Evolutionary conservation across 306 rosid genomes (phyloP).

Genomic region (Casuarina glauca): DNA sequence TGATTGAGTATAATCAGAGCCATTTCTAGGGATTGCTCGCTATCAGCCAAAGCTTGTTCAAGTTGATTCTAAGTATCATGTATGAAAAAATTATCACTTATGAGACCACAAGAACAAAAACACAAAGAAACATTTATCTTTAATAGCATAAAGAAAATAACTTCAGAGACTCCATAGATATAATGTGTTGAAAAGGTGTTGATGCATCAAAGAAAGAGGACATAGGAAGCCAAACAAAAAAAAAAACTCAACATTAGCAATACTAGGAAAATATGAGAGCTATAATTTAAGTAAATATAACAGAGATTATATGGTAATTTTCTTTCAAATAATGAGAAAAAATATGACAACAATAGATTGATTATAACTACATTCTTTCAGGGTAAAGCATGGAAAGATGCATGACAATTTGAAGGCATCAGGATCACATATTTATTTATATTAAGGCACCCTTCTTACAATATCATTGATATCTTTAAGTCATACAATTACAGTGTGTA

Average conservation of each 20-base stretch:
- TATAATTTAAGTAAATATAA: neutral
- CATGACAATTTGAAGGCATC: neutral
- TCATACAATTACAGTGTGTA: neutral
- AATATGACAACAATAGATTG: neutral
- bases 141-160: slow-evolving; percentile 3
- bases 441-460: neutral
- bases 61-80: slow-evolving; percentile 64
- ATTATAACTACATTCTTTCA: neutral
- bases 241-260: neutral
- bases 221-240: neutral
- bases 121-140: neutral
- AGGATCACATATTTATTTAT: neutral
- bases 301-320: neutral
- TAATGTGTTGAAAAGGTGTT: too few relatives aligned
- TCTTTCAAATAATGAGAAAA: neutral
- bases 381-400: neutral
- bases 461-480: neutral
- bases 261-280: neutral
- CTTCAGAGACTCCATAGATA: slow-evolving; percentile 23
- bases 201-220: neutral
- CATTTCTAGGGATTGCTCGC: slow-evolving; percentile 73
- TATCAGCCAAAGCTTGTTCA: slow-evolving; percentile 58
- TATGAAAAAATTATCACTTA: slow-evolving; percentile 39
- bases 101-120: slow-evolving; percentile 3
- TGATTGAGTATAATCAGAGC: slow-evolving; percentile 80